Base-by-base conservation (phyloP, 2,329 filamentous ascomycete genomes). In the Pseudocercospora fuligena region DNA sequence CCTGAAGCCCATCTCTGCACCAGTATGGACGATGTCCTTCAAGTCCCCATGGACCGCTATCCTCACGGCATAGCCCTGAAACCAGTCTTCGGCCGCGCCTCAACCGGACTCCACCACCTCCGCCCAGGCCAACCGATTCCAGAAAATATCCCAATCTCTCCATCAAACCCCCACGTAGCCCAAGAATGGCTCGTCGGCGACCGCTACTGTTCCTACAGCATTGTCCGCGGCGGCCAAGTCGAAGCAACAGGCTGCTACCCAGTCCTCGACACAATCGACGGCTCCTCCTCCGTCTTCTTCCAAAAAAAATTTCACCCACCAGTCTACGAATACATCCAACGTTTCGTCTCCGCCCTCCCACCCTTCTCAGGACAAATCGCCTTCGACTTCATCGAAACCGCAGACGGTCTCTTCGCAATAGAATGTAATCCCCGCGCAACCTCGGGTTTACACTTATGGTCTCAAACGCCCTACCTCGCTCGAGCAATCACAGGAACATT, bases 141-240 rank as follows among this genome's bases (percentile, higher is more conserved):
- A 5, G 57, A 63, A 23, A 66, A 65, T 25, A 56, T 68, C 36
- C 63, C 66, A 33, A 64, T 72, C 53, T 62, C 64, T 11, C 61
- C 69, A 25, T 59, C 72, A 29, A 70, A 66, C 40, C 64, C 65
- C n/a, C 62, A 66, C 40, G 70, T 77, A 12, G 74, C 75, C 9
- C 76, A 78, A 60, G 74, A 76, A 25, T 77, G 76, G 75, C 58
- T 76, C n/a, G 66, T 67, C 8, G 76, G 76, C 29, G 66, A 73
- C 19, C 66, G 73, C 8, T 77, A 74, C 64, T 74, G 75, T 61
- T 74, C 70, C 51, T 78, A 77, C 63, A 71, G 73, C 16, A 65
- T 78, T 14, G 65, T 78, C 6, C 71, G 70, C 1, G 54, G 66
- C n/a, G 75, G 74, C 8, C 62, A 53, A 23, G 65, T 76, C 19